Percentiles rank a stretch among this genome's conserved stretches.
These are phyloP conservation scores for Fusarium drepaniforme DNA, from an alignment of 2,329 filamentous ascomycete species.

Conservation along the genomic window DNA sequence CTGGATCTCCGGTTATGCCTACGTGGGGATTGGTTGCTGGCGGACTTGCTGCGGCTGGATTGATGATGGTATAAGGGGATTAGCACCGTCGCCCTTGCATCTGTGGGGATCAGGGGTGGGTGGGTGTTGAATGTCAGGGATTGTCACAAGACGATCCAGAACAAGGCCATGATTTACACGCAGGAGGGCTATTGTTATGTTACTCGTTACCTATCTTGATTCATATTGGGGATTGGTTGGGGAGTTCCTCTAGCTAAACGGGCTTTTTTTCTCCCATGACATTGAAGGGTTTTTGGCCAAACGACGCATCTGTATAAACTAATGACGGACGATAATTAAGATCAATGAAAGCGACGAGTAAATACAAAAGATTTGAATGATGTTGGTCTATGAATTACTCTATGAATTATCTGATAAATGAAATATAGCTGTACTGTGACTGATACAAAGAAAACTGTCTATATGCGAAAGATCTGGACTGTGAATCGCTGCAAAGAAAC, in stretches of 20 bases:
- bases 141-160: neutral
- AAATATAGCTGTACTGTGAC: neutral
- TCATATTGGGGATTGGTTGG: neutral
- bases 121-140: neutral
- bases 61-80: neutral
- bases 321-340: neutral
- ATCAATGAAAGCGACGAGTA: neutral
- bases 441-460: neutral
- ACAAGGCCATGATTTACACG: neutral
- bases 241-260: neutral
- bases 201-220: neutral
- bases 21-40: neutral
- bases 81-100: neutral
- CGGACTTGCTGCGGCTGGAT: neutral
- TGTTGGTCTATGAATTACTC: neutral
- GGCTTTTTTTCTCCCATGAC: neutral
- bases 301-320: neutral
- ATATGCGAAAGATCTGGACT: neutral
- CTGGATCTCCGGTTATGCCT: neutral
- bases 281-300: neutral
- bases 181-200: neutral
- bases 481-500: neutral
- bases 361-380: neutral
- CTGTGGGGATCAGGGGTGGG: neutral
- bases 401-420: neutral